Percentiles rank a stretch among this genome's conserved stretches.
phyloP scores from a whole-genome alignment of 2,329 filamentous ascomycete species.

The Torrubiella hemipterigena region DNA sequence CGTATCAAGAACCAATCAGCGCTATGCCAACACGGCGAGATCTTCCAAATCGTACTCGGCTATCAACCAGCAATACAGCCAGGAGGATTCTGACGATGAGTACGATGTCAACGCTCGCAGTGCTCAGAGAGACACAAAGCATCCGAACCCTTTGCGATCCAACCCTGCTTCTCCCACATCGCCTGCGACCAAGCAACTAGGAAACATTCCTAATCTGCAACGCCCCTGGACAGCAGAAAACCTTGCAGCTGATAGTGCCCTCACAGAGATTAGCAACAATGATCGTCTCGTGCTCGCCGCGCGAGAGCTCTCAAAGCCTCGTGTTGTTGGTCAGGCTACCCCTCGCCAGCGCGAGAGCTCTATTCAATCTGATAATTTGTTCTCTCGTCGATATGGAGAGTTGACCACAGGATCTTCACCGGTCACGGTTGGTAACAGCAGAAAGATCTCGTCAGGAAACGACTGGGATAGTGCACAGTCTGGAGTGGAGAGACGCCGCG shows the following conservation, averaged over 20 bases:
- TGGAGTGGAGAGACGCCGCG: constrained; percentile 39
- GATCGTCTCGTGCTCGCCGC: constrained; percentile 28
- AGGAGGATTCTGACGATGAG: constrained; percentile 27
- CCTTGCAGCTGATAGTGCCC: constrained; percentile 14
- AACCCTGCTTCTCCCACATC: constrained; percentile 25
- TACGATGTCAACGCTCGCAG: constrained; percentile 21
- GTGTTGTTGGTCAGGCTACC: too few species aligned
- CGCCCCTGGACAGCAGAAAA: constrained; percentile 8
- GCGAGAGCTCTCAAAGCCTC: constrained; percentile 27
- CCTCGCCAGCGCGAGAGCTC: constrained; percentile 24
- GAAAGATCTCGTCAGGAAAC: constrained; percentile 48
- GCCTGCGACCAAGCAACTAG: constrained; percentile 17
- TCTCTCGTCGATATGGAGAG: constrained; percentile 47
- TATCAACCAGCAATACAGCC: constrained; percentile 31
- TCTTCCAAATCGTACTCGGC: constrained; percentile 30
- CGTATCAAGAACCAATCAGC: constrained; percentile 40
- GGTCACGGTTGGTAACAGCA: constrained; percentile 33
- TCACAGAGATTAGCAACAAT: constrained; percentile 35
- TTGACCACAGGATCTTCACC: constrained; percentile 41
- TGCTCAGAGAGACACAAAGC: constrained; percentile 13
- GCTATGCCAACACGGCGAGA: constrained; percentile 28
- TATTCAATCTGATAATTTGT: constrained; percentile 40
- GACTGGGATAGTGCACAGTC: constrained; percentile 31
- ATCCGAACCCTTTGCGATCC: constrained; percentile 41
- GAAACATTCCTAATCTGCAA: not conserved